phyloP scores from a whole-genome alignment of 1,284 basidiomycete species.

The Pholiota adiposa region DNA sequence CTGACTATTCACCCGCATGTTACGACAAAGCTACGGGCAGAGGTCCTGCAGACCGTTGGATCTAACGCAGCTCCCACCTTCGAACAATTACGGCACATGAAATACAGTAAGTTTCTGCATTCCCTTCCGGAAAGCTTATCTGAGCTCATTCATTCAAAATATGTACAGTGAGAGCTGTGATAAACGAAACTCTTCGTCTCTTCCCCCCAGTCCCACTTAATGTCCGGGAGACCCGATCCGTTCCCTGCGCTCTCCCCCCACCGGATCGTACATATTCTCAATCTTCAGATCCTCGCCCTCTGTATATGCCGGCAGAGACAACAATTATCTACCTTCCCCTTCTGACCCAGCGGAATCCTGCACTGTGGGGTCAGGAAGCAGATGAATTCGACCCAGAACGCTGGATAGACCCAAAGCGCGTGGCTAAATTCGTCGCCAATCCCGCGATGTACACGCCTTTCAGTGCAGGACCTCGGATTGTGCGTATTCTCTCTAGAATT shows the following conservation, averaged over 20 bases:
- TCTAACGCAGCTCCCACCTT: slow-evolving; percentile 50
- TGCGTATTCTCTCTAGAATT: slow-evolving; percentile 28
- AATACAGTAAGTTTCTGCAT: slow-evolving; percentile 56
- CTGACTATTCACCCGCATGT: slow-evolving; percentile 65
- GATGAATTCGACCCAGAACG: slow-evolving; percentile 73
- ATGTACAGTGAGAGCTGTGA: slow-evolving; percentile 65
- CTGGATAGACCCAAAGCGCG: slow-evolving; percentile 59
- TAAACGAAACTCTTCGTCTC: slow-evolving; percentile 73
- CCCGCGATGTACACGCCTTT: slow-evolving; percentile 74
- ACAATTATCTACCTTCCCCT: slow-evolving; percentile 61
- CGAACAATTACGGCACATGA: slow-evolving; percentile 57
- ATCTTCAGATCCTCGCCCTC: slow-evolving; percentile 37
- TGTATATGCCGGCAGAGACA: slow-evolving; percentile 65
- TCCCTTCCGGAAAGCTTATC: not conserved
- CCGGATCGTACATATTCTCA: slow-evolving; percentile 48
- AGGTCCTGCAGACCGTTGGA: slow-evolving; percentile 61
- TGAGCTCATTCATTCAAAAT: not conserved
- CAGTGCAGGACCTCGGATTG: slow-evolving; percentile 64
- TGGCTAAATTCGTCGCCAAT: slow-evolving; percentile 53
- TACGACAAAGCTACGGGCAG: slow-evolving; percentile 54
- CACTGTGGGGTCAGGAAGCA: slow-evolving; percentile 70
- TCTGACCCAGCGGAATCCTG: slow-evolving; percentile 61
- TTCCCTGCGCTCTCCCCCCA: slow-evolving; percentile 53
- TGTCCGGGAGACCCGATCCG: slow-evolving; percentile 56
- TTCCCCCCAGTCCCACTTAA: slow-evolving; percentile 77